A percentile compares a stretch with the other conserved stretches of the same genome.
phyloP scores from a whole-genome alignment of 2,329 filamentous ascomycete species.

The Penicillium sp. region DNA sequence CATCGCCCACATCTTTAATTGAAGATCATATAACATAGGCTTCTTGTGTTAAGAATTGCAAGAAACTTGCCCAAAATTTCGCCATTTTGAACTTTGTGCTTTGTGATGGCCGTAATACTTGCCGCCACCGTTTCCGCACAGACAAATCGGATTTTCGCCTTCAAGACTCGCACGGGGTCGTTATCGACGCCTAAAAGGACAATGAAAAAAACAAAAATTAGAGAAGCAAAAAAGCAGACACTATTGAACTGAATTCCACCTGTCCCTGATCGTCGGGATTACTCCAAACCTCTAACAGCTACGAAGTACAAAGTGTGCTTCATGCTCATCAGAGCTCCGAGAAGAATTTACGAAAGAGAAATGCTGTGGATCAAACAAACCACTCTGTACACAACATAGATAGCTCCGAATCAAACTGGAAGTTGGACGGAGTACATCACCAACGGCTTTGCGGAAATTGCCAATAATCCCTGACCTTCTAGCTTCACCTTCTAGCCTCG shows the following conservation, averaged over 20 bases:
- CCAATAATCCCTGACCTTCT: background rate
- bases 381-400: background rate
- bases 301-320: background rate
- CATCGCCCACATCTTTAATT: background rate
- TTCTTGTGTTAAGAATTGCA: background rate
- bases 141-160: slow-evolving; percentile 17
- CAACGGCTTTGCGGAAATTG: slow-evolving; percentile 5
- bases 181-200: background rate
- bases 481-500: slow-evolving; percentile 6
- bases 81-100: slow-evolving; percentile 15
- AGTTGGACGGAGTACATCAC: background rate
- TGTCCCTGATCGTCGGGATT: slow-evolving; percentile 1
- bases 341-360: background rate
- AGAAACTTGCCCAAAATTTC: background rate
- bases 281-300: background rate
- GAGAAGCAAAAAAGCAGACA: background rate
- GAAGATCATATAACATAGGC: background rate
- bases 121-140: slow-evolving; percentile 32
- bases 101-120: slow-evolving; percentile 1
- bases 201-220: background rate
- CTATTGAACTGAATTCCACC: slow-evolving; percentile 7
- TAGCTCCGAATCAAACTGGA: too few species aligned
- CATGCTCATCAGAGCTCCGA: background rate
- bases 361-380: background rate
- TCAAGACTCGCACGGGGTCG: slow-evolving; percentile 11